A percentile compares a stretch with the other conserved stretches of the same genome.
These are phyloP conservation scores for Pseudonitzschia multiseries DNA, from an alignment of 108 stramenopile genomes.

Conservation along the genomic window DNA sequence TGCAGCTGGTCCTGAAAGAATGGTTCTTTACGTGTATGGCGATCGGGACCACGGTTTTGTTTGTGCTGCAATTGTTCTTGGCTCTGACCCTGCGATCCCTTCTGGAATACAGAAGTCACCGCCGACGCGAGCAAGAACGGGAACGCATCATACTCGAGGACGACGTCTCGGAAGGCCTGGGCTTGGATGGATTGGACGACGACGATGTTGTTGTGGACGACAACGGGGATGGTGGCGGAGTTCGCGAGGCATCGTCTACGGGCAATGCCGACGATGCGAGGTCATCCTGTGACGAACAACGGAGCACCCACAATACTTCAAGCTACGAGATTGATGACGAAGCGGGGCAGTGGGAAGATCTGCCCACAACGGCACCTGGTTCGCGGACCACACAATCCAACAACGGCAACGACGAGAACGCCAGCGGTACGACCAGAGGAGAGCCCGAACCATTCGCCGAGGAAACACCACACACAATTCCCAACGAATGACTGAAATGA, in stretches of 20 bases:
- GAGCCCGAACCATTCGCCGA: background rate
- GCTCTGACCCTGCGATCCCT: constrained; percentile 2
- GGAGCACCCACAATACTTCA: background rate
- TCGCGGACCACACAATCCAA: background rate
- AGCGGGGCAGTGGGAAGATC: constrained; percentile 20
- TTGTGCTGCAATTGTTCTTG: constrained; percentile 24
- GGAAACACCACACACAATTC: background rate
- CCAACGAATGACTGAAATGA: background rate
- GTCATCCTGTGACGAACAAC: background rate
- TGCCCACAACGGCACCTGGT: background rate
- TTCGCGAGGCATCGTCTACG: background rate
- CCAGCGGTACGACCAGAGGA: background rate
- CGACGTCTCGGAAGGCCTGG: constrained; percentile 21
- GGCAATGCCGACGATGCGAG: background rate
- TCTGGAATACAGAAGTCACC: background rate
- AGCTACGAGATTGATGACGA: background rate
- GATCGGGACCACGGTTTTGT: constrained; percentile 52
- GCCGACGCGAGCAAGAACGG: background rate
- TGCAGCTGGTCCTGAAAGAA: constrained; percentile 60
- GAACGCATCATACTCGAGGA: constrained; percentile 15
- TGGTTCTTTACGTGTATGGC: constrained; percentile 68
- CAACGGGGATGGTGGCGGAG: background rate
- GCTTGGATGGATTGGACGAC: constrained; percentile 18
- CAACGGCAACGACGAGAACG: background rate
- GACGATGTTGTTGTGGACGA: background rate